phyloP scores from a whole-genome alignment of 2,329 filamentous ascomycete species.

The Cladosporium velox region DNA sequence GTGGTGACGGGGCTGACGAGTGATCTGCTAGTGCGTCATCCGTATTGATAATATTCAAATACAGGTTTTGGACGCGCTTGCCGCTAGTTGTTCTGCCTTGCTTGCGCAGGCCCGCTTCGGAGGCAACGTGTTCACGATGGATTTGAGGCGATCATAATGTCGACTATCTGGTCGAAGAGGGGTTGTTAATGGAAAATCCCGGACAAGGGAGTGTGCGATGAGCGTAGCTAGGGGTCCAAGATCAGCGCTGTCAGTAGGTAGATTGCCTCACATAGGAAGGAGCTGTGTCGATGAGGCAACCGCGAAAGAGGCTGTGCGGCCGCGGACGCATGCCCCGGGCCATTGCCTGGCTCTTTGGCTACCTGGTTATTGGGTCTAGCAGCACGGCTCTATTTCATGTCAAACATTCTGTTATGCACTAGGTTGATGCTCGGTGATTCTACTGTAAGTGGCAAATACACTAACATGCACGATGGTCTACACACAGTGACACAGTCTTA shows the following conservation, averaged over 20 bases:
- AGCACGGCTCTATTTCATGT: neutral
- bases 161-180: neutral
- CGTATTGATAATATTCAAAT: neutral
- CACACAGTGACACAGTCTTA: neutral
- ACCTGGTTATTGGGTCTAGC: neutral
- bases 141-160: neutral
- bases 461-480: neutral
- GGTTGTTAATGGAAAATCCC: neutral
- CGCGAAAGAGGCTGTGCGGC: neutral
- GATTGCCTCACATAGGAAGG: neutral
- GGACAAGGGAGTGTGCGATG: neutral
- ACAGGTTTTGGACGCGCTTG: neutral
- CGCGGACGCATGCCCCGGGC: neutral
- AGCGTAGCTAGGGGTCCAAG: neutral
- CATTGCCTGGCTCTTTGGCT: neutral
- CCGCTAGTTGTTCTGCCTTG: neutral
- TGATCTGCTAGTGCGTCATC: conserved; percentile 10
- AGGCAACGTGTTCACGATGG: neutral
- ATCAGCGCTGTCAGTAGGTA: neutral
- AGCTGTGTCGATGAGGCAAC: neutral
- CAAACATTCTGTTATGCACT: neutral
- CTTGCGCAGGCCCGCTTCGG: neutral
- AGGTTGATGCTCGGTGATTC: neutral
- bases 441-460: neutral
- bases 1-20: neutral